Evolutionary conservation across 2,329 filamentous ascomycete genomes (phyloP).

Genomic region (Fusarium piperis): DNA sequence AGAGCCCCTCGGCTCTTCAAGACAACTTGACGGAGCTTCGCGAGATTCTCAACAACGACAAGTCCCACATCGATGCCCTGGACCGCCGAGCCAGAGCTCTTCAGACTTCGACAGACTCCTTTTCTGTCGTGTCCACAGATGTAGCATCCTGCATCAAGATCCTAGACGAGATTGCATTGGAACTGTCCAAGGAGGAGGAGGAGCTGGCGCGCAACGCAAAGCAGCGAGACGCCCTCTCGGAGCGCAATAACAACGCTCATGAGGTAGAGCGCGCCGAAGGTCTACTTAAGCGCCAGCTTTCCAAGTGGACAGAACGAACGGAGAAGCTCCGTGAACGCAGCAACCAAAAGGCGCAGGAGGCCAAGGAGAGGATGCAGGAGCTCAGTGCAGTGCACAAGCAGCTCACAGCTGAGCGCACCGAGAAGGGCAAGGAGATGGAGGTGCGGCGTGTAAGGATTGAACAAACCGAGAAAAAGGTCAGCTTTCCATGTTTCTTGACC

Average conservation of each 20-base stretch:
- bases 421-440: slow-evolving; percentile 93
- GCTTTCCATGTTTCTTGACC: neutral
- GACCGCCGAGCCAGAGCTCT: slow-evolving; percentile 89
- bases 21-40: slow-evolving; percentile 83
- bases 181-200: slow-evolving; percentile 90
- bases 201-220: slow-evolving; percentile 81
- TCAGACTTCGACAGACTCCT: slow-evolving; percentile 92
- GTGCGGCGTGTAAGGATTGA: slow-evolving; percentile 91
- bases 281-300: slow-evolving; percentile 82
- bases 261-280: slow-evolving; percentile 91
- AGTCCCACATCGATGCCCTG: slow-evolving; percentile 84
- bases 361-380: slow-evolving; percentile 91
- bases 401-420: slow-evolving; percentile 83
- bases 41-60: slow-evolving; percentile 80
- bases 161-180: slow-evolving; percentile 85
- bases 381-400: slow-evolving; percentile 81
- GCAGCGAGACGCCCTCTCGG: slow-evolving; percentile 87
- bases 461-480: slow-evolving; percentile 97
- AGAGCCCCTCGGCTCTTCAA: slow-evolving; percentile 86
- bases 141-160: slow-evolving; percentile 89
- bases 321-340: slow-evolving; percentile 84
- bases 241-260: slow-evolving; percentile 87
- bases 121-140: slow-evolving; percentile 83
- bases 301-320: slow-evolving; percentile 87
- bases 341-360: slow-evolving; percentile 80